phyloP scores from a whole-genome alignment of 495 filamentous ascomycete genomes.

The Annulohypoxylon stygium region DNA sequence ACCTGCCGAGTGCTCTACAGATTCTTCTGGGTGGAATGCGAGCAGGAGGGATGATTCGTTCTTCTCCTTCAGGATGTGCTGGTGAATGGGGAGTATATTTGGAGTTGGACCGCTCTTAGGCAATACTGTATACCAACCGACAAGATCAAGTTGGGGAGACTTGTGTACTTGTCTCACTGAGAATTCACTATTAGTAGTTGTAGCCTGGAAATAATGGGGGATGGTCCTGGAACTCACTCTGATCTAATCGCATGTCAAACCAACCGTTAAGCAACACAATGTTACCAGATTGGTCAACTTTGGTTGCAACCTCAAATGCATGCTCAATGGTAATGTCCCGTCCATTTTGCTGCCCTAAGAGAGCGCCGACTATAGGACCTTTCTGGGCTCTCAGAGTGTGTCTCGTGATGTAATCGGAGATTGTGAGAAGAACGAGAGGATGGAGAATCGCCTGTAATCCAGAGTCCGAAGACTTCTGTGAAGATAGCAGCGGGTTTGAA shows the following conservation, averaged over 20 bases:
- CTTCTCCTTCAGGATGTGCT: constrained; percentile 75
- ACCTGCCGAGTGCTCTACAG: constrained; percentile 67
- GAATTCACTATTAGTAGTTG: constrained; percentile 20
- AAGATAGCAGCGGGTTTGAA: constrained; percentile 60
- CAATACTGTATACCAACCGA: constrained; percentile 94
- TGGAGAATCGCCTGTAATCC: constrained; percentile 88
- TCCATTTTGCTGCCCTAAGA: constrained; percentile 91
- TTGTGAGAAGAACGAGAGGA: constrained; percentile 92
- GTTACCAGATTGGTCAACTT: constrained; percentile 58
- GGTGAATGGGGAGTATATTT: constrained; percentile 79
- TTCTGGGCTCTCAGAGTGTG: constrained; percentile 80
- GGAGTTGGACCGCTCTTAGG: constrained; percentile 77
- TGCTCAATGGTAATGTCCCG: constrained; percentile 91
- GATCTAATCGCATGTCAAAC: constrained; percentile 84
- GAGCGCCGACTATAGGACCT: constrained; percentile 84
- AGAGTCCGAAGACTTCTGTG: constrained; percentile 74
- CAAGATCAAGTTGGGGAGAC: constrained; percentile 82
- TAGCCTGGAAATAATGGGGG: neutral
- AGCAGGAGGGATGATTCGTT: constrained; percentile 92
- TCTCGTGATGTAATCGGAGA: constrained; percentile 95
- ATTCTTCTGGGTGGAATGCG: constrained; percentile 78
- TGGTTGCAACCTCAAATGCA: constrained; percentile 83
- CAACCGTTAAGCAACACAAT: constrained; percentile 72
- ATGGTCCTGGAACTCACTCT: constrained; percentile 70
- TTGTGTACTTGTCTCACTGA: constrained; percentile 92